These are phyloP conservation scores for Alternaria panax DNA, from an alignment of 2,329 filamentous ascomycete species.

Conservation along the genomic window DNA sequence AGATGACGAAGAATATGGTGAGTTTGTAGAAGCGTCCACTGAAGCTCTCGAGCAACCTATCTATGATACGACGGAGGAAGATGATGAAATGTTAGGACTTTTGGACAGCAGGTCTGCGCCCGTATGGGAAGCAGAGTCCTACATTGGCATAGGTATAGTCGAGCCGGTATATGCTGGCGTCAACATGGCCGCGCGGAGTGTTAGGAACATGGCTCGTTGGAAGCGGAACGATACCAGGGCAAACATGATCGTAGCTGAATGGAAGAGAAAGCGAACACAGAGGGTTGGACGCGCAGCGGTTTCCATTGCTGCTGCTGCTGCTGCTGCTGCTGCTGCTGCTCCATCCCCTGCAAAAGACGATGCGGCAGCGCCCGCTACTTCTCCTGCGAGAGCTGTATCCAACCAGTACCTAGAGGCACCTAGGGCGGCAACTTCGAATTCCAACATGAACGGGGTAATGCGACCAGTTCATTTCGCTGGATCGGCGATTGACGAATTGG, in stretches of 20 bases:
- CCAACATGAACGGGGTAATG: slow-evolving; percentile 2
- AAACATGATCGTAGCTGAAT: neutral
- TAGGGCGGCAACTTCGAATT: neutral
- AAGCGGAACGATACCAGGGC: neutral
- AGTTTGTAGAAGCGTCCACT: slow-evolving; percentile 9
- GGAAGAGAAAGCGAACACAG: neutral
- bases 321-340: neutral
- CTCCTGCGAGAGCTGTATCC: neutral
- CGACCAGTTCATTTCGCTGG: slow-evolving; percentile 8
- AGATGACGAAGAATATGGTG: slow-evolving; percentile 17
- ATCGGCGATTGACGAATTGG: slow-evolving; percentile 9
- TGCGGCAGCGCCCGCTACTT: neutral
- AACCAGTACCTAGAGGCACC: neutral
- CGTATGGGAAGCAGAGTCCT: slow-evolving; percentile 4
- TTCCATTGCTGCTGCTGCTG: neutral
- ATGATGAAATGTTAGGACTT: neutral
- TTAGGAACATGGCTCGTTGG: slow-evolving; percentile 7
- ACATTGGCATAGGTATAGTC: slow-evolving; percentile 11
- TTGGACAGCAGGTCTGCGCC: neutral
- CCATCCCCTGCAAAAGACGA: neutral
- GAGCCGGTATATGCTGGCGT: slow-evolving; percentile 1
- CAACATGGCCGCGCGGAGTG: slow-evolving; percentile 8
- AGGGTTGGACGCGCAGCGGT: neutral
- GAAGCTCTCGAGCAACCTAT: slow-evolving; percentile 10
- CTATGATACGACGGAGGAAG: slow-evolving; percentile 1